Conservation (phyloP, 2,329 filamentous ascomycete species). For the Cladosporium sp. region DNA sequence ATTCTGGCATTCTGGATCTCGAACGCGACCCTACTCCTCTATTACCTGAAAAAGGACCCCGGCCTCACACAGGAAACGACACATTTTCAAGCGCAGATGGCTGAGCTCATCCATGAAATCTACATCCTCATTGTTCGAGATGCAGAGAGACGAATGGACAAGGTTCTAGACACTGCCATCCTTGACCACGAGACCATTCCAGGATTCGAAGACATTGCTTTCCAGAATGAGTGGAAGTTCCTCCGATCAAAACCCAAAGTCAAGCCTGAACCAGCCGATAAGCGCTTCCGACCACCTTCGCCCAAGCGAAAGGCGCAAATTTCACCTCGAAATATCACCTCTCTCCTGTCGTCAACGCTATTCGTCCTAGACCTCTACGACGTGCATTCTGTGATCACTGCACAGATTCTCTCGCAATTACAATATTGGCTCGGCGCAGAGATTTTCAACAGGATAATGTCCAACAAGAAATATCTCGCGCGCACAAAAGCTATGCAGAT, state of each 20-base stretch:
- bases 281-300: slow-evolving; percentile 85
- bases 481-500: slow-evolving; percentile 99
- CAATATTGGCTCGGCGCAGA: slow-evolving; percentile 96
- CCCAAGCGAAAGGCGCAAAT: slow-evolving; percentile 89
- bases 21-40: slow-evolving; percentile 88
- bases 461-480: slow-evolving; percentile 87
- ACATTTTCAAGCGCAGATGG: slow-evolving; percentile 87
- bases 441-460: slow-evolving; percentile 97
- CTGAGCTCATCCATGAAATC: slow-evolving; percentile 95
- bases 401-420: slow-evolving; percentile 87
- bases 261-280: slow-evolving; percentile 84
- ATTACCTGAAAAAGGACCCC: slow-evolving; percentile 93
- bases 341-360: slow-evolving; percentile 87
- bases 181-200: slow-evolving; percentile 97
- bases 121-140: slow-evolving; percentile 97
- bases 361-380: slow-evolving; percentile 99
- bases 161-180: slow-evolving; percentile 89
- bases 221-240: slow-evolving; percentile 98
- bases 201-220: slow-evolving; percentile 92
- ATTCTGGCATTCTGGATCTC: slow-evolving; percentile 99
- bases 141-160: slow-evolving; percentile 92
- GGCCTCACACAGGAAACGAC: slow-evolving; percentile 76
- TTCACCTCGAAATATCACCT: slow-evolving; percentile 92
- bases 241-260: slow-evolving; percentile 89
- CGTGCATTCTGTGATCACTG: slow-evolving; percentile 91